Conservation (phyloP, 257 asterid genomes). For the Ilex asprella region DNA sequence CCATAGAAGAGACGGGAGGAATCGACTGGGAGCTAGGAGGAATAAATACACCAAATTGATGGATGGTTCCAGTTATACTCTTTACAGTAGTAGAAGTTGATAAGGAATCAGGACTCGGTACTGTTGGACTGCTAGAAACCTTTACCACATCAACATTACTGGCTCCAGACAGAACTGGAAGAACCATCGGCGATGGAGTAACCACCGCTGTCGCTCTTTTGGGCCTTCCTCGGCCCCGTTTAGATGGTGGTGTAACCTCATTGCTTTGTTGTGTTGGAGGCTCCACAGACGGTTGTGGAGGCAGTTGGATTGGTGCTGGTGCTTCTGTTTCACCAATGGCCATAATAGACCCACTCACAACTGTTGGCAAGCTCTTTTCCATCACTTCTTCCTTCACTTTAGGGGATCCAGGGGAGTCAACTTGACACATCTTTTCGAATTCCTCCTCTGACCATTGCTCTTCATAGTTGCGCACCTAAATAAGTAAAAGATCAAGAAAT, state of each 20-base stretch:
- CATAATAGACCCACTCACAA: constrained; percentile 25
- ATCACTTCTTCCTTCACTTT: constrained; percentile 40
- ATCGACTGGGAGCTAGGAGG: constrained; percentile 33
- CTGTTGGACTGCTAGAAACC: constrained; percentile 13
- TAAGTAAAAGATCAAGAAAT: constrained; percentile 6
- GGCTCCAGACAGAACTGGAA: constrained; percentile 15
- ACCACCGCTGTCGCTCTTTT: constrained; percentile 45
- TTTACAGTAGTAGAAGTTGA: constrained; percentile 23
- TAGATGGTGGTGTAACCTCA: constrained; percentile 58
- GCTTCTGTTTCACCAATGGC: constrained; percentile 32
- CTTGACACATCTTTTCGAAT: constrained; percentile 90
- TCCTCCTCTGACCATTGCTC: constrained; percentile 99
- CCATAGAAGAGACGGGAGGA: constrained; percentile 30
- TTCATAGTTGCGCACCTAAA: constrained; percentile 91
- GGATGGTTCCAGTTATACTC: constrained; percentile 32
- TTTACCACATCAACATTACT: constrained; percentile 14
- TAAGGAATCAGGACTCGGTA: constrained; percentile 29
- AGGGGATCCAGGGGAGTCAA: constrained; percentile 76
- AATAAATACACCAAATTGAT: constrained; percentile 28
- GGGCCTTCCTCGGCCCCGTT: constrained; percentile 99
- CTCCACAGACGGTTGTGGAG: constrained; percentile 23
- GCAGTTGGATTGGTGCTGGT: constrained; percentile 24
- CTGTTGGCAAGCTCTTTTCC: constrained; percentile 36
- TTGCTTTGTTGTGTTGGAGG: constrained; percentile 29
- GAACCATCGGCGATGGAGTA: constrained; percentile 15